phyloP scores from a whole-genome alignment of 805 yeast species.

The Torulaspora indica region DNA sequence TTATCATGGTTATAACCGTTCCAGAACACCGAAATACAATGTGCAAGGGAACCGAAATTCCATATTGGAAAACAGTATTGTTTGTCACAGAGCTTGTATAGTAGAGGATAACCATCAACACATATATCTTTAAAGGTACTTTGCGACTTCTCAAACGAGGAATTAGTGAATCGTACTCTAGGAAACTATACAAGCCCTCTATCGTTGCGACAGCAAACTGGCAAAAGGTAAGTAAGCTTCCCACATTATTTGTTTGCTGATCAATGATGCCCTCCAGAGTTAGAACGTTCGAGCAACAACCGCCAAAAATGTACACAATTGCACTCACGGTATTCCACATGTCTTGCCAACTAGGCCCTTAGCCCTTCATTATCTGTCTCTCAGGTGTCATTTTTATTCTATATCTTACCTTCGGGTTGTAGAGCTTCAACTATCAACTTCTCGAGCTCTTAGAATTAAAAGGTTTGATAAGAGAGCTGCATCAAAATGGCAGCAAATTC shows the following conservation, averaged over 20 bases:
- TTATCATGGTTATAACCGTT: conserved; percentile 53
- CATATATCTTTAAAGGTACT: conserved; percentile 44
- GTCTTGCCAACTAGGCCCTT: background rate
- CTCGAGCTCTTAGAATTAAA: background rate
- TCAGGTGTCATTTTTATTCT: background rate
- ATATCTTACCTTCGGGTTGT: background rate
- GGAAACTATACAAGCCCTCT: conserved; percentile 39
- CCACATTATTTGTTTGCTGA: conserved; percentile 35
- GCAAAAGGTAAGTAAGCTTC: conserved; percentile 51
- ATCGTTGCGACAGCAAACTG: conserved; percentile 53
- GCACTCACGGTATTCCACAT: conserved; percentile 19
- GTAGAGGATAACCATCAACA: conserved; percentile 46
- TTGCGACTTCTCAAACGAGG: conserved; percentile 34
- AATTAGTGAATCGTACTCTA: conserved; percentile 32
- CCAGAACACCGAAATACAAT: conserved; percentile 63
- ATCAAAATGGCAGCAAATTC: conserved; percentile 1
- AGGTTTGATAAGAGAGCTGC: background rate
- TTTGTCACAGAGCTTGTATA: conserved; percentile 50
- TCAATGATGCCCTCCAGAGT: conserved; percentile 52
- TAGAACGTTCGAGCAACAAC: conserved; percentile 69
- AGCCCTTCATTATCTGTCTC: background rate
- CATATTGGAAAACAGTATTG: conserved; percentile 53
- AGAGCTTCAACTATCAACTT: background rate
- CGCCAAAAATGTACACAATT: conserved; percentile 50
- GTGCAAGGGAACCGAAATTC: conserved; percentile 62